Percentiles rank a stretch among this genome's conserved stretches.
Conservation (phyloP, 2,329 filamentous ascomycete species). For the Nigrospora oryzae region DNA sequence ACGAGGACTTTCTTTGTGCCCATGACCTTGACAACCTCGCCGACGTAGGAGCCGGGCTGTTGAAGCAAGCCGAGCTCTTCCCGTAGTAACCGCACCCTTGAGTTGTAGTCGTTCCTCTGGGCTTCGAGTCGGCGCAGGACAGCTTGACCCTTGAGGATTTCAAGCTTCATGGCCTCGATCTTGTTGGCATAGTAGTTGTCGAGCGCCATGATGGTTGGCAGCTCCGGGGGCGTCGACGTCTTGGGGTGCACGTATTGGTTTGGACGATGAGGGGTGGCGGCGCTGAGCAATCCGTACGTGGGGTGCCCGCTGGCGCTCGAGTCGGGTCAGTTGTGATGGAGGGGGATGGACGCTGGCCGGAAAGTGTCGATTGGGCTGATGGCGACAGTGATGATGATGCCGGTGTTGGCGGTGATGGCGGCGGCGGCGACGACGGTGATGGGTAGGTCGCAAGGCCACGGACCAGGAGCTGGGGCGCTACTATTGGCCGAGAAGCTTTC, state of each 20-base stretch:
- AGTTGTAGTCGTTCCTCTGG: conserved; percentile 99
- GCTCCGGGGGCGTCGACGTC: conserved; percentile 3
- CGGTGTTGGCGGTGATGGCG: too few relatives aligned
- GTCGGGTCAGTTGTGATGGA: too few relatives aligned
- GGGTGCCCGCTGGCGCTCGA: too few relatives aligned
- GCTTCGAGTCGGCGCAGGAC: conserved; percentile 91
- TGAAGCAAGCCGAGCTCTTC: conserved; percentile 94
- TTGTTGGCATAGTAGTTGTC: conserved; percentile 99
- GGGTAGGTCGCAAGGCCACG: too few relatives aligned
- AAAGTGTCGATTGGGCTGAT: too few relatives aligned
- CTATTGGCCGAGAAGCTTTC: too few relatives aligned
- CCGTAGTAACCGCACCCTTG: conserved; percentile 83
- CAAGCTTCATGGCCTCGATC: conserved; percentile 99
- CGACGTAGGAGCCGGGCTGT: conserved; percentile 95
- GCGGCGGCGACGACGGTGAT: too few relatives aligned
- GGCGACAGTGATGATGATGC: too few relatives aligned
- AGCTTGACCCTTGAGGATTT: conserved; percentile 98
- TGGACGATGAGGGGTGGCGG: neutral
- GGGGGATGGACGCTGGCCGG: too few relatives aligned
- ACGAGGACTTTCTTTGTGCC: conserved; percentile 98
- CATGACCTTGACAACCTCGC: conserved; percentile 99
- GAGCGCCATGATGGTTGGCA: conserved; percentile 74
- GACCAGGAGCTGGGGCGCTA: too few relatives aligned
- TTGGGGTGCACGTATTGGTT: neutral
- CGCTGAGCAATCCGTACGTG: too few relatives aligned